A percentile compares a stretch with the other conserved stretches of the same genome.
These are phyloP conservation scores for Neonectria faginata DNA, from an alignment of 2,329 filamentous ascomycete genomes.

Conservation along the genomic window DNA sequence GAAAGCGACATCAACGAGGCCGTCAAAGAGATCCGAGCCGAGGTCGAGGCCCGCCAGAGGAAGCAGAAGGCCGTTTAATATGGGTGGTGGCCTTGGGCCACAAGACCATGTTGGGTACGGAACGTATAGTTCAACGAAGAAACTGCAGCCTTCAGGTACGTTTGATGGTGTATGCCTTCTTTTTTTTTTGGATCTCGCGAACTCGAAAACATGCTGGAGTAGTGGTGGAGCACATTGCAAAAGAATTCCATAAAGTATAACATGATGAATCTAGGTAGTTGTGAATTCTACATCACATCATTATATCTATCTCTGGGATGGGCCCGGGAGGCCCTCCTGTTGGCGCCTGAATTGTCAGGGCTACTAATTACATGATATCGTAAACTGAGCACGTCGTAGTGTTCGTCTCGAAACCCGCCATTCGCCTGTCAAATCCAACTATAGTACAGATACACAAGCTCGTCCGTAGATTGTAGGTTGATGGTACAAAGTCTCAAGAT, in stretches of 20 bases:
- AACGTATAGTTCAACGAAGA: not conserved
- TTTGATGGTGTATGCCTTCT: not conserved
- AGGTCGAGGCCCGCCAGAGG: slow-evolving; percentile 69
- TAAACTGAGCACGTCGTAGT: slow-evolving; percentile 41
- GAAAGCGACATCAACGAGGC: slow-evolving; percentile 82
- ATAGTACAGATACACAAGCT: slow-evolving; percentile 38
- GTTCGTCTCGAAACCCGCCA: slow-evolving; percentile 27
- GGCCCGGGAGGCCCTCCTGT: slow-evolving; percentile 22
- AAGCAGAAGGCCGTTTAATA: slow-evolving; percentile 30
- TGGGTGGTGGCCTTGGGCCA: no score
- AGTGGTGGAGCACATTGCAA: not conserved
- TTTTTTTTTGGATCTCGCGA: not conserved
- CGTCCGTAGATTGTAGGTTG: slow-evolving; percentile 27
- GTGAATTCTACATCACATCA: slow-evolving; percentile 36
- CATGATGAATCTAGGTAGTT: slow-evolving; percentile 22
- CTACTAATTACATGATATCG: slow-evolving; percentile 43
- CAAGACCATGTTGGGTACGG: not conserved
- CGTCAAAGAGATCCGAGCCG: slow-evolving; percentile 77
- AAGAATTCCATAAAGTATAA: slow-evolving; percentile 4
- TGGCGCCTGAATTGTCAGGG: slow-evolving; percentile 23
- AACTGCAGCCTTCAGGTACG: not conserved
- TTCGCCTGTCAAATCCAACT: slow-evolving; percentile 34
- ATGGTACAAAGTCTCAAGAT: slow-evolving; percentile 31
- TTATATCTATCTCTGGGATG: slow-evolving; percentile 38
- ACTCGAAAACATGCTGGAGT: not conserved